These are phyloP conservation scores for Fusarium sp. DNA, from an alignment of 2,329 filamentous ascomycete genomes.

Conservation along the genomic window DNA sequence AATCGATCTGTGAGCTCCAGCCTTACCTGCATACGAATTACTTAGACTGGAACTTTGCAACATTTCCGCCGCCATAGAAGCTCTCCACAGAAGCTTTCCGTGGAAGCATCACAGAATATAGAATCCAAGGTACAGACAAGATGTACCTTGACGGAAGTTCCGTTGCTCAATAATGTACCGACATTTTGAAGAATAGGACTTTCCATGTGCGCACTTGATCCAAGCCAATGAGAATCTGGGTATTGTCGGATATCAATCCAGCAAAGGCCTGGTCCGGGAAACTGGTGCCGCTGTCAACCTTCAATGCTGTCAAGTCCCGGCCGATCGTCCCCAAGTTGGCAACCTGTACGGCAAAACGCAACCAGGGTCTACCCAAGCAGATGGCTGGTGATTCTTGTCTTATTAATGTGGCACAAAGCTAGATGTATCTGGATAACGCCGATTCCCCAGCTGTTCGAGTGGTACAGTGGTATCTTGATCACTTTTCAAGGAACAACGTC, in stretches of 20 bases:
- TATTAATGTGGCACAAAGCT: background rate
- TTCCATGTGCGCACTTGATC: background rate
- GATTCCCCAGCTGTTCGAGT: background rate
- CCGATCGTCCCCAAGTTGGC: conserved; percentile 19
- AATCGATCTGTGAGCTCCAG: conserved; percentile 4
- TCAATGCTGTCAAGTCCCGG: conserved; percentile 21
- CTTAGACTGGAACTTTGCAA: background rate
- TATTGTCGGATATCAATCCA: conserved; percentile 28
- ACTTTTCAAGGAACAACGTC: conserved; percentile 6
- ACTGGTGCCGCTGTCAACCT: conserved; percentile 20
- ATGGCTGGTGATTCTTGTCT: background rate
- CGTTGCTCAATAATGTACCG: background rate
- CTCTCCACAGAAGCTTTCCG: conserved; percentile 23
- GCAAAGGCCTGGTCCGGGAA: conserved; percentile 11
- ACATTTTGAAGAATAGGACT: background rate
- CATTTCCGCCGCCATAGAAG: conserved; percentile 2
- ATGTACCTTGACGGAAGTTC: background rate
- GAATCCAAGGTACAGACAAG: background rate
- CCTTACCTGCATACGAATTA: background rate
- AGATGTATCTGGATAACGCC: conserved; percentile 3
- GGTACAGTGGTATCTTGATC: background rate
- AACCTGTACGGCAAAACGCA: background rate
- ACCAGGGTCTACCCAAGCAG: conserved; percentile 1
- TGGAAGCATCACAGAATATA: background rate
- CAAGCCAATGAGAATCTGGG: conserved; percentile 3